Evolutionary conservation across 1,139 yeast species (phyloP).

Genomic region (Trichomonascaceae sp.): DNA sequence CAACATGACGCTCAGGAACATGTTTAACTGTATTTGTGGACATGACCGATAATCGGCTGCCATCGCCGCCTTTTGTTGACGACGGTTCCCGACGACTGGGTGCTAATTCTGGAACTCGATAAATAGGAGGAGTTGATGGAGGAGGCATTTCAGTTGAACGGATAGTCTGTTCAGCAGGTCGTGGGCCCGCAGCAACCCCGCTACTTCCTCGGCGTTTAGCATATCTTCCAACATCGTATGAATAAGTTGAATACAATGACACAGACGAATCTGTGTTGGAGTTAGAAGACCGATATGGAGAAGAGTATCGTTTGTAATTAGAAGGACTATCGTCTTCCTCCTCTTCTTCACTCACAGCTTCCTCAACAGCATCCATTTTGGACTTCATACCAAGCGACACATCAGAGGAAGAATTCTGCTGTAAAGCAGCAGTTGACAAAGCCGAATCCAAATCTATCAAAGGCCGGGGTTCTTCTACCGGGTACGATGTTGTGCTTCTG

Average conservation of each 20-base stretch:
- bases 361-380: conserved; percentile 29
- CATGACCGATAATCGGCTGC: conserved; percentile 4
- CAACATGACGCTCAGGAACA: not conserved
- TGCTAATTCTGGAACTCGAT: not conserved
- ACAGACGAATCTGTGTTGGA: conserved; percentile 5
- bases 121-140: conserved; percentile 1
- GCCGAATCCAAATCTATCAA: conserved; percentile 33
- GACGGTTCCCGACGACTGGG: not conserved
- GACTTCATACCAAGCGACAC: conserved; percentile 9
- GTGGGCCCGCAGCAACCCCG: not conserved
- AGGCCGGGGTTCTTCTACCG: conserved; percentile 15
- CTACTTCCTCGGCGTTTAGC: not conserved
- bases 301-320: conserved; percentile 1
- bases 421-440: conserved; percentile 13
- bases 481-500: not conserved
- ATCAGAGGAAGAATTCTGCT: conserved; percentile 25
- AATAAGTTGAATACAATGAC: conserved; percentile 4
- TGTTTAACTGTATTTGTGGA: conserved; percentile 3
- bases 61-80: not conserved
- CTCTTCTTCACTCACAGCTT: conserved; percentile 30
- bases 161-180: not conserved
- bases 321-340: conserved; percentile 14
- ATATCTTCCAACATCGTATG: conserved; percentile 4
- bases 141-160: conserved; percentile 5
- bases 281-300: conserved; percentile 7